Conservation (phyloP, 2,329 filamentous ascomycete species). For the Microcera coccophila region DNA sequence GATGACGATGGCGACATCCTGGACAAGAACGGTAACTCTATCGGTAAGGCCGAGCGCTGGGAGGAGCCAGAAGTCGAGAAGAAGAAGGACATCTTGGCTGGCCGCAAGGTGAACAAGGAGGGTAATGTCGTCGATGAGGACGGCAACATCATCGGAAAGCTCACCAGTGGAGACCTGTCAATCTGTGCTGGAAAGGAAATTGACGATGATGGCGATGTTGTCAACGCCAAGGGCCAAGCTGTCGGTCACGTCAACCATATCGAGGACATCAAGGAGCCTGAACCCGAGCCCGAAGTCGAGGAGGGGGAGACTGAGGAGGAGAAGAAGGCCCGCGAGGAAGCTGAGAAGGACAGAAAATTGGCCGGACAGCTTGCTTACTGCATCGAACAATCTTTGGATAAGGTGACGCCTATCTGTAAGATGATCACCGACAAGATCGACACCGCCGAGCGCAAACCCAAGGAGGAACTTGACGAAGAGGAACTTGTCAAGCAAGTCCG, state of each 20-base stretch:
- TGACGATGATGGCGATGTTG: conserved; percentile 67
- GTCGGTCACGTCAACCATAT: conserved; percentile 67
- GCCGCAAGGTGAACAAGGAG: conserved; percentile 54
- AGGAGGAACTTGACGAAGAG: conserved; percentile 88
- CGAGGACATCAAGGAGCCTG: conserved; percentile 49
- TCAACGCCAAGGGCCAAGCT: conserved; percentile 63
- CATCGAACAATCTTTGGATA: conserved; percentile 75
- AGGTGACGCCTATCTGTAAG: conserved; percentile 79
- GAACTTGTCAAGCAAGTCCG: conserved; percentile 80
- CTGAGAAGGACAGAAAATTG: conserved; percentile 68
- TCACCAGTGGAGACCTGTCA: conserved; percentile 63
- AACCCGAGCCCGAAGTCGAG: conserved; percentile 47
- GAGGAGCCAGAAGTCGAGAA: conserved; percentile 52
- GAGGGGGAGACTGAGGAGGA: conserved; percentile 51
- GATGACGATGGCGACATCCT: conserved; percentile 80
- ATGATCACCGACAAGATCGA: conserved; percentile 84
- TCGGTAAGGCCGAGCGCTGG: conserved; percentile 59
- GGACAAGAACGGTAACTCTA: conserved; percentile 65
- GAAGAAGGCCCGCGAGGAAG: conserved; percentile 52
- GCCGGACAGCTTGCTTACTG: conserved; percentile 70
- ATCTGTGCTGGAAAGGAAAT: conserved; percentile 65
- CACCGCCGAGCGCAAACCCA: conserved; percentile 71
- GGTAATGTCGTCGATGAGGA: conserved; percentile 57
- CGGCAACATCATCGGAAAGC: conserved; percentile 60
- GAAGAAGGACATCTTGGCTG: conserved; percentile 49